Conservation (phyloP, 2,329 filamentous ascomycete species). For the Macrophomina phaseolina region DNA sequence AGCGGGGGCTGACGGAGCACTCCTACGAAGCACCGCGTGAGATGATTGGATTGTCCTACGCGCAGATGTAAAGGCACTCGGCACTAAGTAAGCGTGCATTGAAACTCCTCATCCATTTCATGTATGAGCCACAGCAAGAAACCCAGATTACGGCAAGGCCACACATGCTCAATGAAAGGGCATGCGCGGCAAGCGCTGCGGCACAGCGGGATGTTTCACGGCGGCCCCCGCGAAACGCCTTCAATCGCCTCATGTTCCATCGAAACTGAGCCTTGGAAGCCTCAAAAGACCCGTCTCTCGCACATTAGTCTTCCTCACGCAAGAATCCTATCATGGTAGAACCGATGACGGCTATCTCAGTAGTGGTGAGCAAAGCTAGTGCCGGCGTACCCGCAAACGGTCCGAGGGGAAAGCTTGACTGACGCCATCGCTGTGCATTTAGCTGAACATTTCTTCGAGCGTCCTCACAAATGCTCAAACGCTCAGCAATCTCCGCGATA, state of each 20-base stretch:
- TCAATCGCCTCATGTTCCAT: not conserved
- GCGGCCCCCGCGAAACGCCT: not conserved
- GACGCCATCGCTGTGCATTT: not conserved
- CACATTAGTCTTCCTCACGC: not conserved
- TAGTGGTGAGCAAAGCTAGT: not conserved
- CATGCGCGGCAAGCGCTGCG: not conserved
- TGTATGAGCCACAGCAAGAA: too few species aligned
- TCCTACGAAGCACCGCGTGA: too few species aligned
- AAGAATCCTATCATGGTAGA: conserved; percentile 1
- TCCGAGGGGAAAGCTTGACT: not conserved
- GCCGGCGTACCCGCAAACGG: not conserved
- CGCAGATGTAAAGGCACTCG: too few species aligned
- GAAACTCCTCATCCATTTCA: too few species aligned
- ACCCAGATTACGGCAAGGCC: not conserved
- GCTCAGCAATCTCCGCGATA: conserved; percentile 38
- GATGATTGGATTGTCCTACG: too few species aligned
- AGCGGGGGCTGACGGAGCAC: too few species aligned
- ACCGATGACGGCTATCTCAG: not conserved
- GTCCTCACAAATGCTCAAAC: conserved; percentile 40
- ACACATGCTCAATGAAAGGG: not conserved
- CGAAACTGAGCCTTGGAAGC: not conserved
- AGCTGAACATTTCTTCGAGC: conserved; percentile 34
- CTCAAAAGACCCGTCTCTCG: not conserved
- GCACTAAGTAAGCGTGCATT: too few species aligned
- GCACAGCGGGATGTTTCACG: not conserved